Percentiles rank a stretch among this genome's conserved stretches.
Evolutionary conservation across 2,329 filamentous ascomycete species (phyloP).

Genomic region (Diaporthe ampelina): DNA sequence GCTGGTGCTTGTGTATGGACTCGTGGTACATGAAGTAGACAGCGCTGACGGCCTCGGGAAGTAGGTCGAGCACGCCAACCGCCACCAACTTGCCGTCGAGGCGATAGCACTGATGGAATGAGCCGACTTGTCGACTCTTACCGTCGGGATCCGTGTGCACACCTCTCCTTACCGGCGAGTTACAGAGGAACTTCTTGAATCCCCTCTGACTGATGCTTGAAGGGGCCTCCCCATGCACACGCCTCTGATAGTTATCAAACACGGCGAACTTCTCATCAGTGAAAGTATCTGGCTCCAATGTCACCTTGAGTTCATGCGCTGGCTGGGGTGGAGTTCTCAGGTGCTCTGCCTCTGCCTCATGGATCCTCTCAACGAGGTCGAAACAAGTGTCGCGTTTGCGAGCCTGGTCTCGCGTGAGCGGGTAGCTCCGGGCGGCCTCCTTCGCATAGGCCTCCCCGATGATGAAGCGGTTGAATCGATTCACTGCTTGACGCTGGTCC

Average conservation of each 20-base stretch:
- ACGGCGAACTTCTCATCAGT: conserved; percentile 82
- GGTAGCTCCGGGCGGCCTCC: conserved; percentile 73
- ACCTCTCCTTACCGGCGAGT: conserved; percentile 72
- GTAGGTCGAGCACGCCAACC: conserved; percentile 81
- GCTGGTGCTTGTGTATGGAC: conserved; percentile 76
- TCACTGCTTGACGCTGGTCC: conserved; percentile 81
- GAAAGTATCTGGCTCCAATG: conserved; percentile 77
- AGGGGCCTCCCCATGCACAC: conserved; percentile 78
- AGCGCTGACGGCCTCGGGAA: conserved; percentile 82
- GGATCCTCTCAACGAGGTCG: conserved; percentile 74
- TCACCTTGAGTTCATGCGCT: conserved; percentile 77
- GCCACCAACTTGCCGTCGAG: conserved; percentile 83
- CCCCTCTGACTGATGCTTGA: conserved; percentile 70
- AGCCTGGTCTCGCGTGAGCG: conserved; percentile 75
- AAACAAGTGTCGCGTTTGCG: conserved; percentile 77
- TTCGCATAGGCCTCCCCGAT: conserved; percentile 77
- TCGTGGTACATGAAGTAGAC: conserved; percentile 89
- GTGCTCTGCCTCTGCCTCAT: conserved; percentile 73
- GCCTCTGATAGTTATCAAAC: conserved; percentile 81
- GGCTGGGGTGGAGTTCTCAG: conserved; percentile 73
- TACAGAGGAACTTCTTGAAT: conserved; percentile 82
- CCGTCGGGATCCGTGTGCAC: conserved; percentile 62
- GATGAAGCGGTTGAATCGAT: conserved; percentile 79
- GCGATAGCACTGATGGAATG: conserved; percentile 86
- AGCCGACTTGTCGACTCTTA: conserved; percentile 72